Percentiles rank a stretch among this genome's conserved stretches.
phyloP scores from a whole-genome alignment of 192 early-diverging fungal species.

The Chytriomyces confervae region DNA sequence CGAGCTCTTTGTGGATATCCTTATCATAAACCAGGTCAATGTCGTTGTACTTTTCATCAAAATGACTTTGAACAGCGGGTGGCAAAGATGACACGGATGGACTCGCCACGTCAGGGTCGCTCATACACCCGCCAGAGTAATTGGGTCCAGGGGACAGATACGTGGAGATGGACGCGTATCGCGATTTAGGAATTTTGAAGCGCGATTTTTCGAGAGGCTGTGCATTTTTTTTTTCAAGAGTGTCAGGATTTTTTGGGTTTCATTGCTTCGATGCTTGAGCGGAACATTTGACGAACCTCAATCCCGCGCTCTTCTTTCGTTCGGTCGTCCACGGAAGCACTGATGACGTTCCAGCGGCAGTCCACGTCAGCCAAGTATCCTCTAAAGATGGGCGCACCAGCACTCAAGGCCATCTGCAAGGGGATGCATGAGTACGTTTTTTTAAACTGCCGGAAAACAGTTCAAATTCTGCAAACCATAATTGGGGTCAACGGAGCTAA shows the following conservation, averaged over 20 bases:
- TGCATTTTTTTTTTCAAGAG: neutral
- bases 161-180: slow-evolving; percentile 92
- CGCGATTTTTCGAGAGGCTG: slow-evolving; percentile 72
- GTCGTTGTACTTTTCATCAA: slow-evolving; percentile 93
- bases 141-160: slow-evolving; percentile 74
- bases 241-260: neutral
- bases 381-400: slow-evolving; percentile 89
- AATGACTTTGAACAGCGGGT: slow-evolving; percentile 45
- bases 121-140: slow-evolving; percentile 55
- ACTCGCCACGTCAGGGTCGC: slow-evolving; percentile 19
- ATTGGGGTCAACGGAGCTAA: slow-evolving; percentile 89
- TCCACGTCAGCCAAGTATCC: slow-evolving; percentile 96
- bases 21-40: slow-evolving; percentile 80
- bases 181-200: slow-evolving; percentile 91
- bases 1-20: slow-evolving; percentile 75
- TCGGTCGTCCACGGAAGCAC: slow-evolving; percentile 90
- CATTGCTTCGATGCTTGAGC: neutral
- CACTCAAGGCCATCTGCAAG: slow-evolving; percentile 81
- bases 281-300: slow-evolving; percentile 47
- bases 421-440: neutral
- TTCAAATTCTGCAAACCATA: slow-evolving; percentile 59
- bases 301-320: slow-evolving; percentile 89
- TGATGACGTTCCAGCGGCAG: slow-evolving; percentile 97
- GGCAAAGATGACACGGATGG: slow-evolving; percentile 7
- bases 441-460: neutral